Evolutionary conservation across 2,329 filamentous ascomycete genomes (phyloP), one percentile per base, ranked within the genome.

Genomic region (Penicillium sp.): DNA sequence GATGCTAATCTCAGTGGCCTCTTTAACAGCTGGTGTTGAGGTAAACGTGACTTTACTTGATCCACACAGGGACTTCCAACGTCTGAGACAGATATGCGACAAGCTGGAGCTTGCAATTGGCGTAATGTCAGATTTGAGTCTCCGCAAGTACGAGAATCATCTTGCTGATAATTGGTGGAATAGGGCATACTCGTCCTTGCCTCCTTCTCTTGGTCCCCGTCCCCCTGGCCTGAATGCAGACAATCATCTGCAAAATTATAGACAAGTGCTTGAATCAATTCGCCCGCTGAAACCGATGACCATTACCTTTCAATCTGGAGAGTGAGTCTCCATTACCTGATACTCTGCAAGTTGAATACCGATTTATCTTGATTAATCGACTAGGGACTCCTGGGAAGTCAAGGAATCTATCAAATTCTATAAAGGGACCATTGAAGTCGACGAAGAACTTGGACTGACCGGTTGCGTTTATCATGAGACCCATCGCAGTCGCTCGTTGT

Each of bases 401-500:
- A 67, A 71, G 13, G 61, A 71, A 13, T 66, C 68, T 1, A 63
- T 71, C 5, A 56, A 65, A 30, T 71, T 71, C 42, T 72, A 66
- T 51, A 39, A 62, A n/a, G 57, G 57, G 2, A 67, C 68, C 1
- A 55, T 71, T 2, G 42, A 60, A 11, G 54, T 71, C 9, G 66
- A 71, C 14, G 58, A 59, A 3, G 68, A 69, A 42, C 45, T 69
- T 4, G 68, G 67, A 0, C 54, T 71, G 0, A 28, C 55, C 2
- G 69, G 67, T 3, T 57, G 51, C 6, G 63, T 70, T 2, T 63
- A 54, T 46, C 68, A 72, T 38, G 68, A 72, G 54, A 69, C 64
- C 7, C 68, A 71, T 30, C 58, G 68, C 13, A 69, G 68, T 51
- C 55, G 67, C 5, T 66, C 66, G 2, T 50, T 70, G 9, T 70